phyloP scores from a whole-genome alignment of 441 rosid genomes.

The Bruguiera hainesii region DNA sequence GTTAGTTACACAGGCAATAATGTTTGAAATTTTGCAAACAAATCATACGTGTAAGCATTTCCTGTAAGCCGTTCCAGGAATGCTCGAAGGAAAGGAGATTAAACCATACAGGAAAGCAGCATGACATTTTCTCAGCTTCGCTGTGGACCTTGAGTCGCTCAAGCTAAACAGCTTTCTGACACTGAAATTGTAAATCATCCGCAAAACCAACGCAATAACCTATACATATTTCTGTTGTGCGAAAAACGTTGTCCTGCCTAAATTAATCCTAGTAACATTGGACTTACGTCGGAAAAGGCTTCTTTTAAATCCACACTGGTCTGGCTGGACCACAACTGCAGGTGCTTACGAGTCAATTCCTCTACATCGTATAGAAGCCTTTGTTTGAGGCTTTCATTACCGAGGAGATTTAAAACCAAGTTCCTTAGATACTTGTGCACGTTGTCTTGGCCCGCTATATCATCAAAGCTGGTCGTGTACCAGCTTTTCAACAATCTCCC shows the following conservation, averaged over 20 bases:
- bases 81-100: slow-evolving; percentile 38
- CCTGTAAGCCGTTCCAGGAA: slow-evolving; percentile 41
- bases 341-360: slow-evolving; percentile 14
- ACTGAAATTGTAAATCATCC: slow-evolving; percentile 34
- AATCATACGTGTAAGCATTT: slow-evolving; percentile 33
- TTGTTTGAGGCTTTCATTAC: slow-evolving; percentile 22
- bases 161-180: slow-evolving; percentile 29
- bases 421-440: slow-evolving; percentile 34
- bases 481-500: slow-evolving; percentile 24
- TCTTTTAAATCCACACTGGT: slow-evolving; percentile 27
- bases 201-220: background rate
- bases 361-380: slow-evolving; percentile 23
- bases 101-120: slow-evolving; percentile 32
- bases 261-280: too few relatives aligned
- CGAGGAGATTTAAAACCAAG: slow-evolving; percentile 24
- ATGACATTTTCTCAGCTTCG: slow-evolving; percentile 26
- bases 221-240: background rate
- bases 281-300: slow-evolving; percentile 18
- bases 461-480: slow-evolving; percentile 26
- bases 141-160: slow-evolving; percentile 10
- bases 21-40: background rate
- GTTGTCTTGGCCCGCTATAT: slow-evolving; percentile 33
- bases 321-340: slow-evolving; percentile 25
- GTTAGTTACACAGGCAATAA: background rate
- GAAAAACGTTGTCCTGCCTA: too few relatives aligned